Evolutionary conservation across 345 rosid species (phyloP).

Genomic region (Populus alba): DNA sequence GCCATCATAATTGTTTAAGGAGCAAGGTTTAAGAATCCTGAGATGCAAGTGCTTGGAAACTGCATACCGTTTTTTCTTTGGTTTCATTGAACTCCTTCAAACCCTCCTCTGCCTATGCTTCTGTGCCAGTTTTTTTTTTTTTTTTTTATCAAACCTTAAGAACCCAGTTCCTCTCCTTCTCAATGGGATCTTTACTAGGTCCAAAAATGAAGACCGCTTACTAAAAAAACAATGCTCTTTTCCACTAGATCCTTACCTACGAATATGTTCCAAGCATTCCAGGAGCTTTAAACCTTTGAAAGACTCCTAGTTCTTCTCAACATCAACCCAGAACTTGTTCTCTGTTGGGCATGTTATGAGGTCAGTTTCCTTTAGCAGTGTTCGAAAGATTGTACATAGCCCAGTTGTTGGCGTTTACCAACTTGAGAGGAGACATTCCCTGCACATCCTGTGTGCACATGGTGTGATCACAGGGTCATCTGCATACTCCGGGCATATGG

Average conservation of each 20-base stretch:
- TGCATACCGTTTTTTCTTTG: constrained; percentile 48
- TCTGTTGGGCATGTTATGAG: constrained; percentile 58
- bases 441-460: too few species aligned
- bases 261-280: constrained; percentile 46
- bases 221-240: constrained; percentile 64
- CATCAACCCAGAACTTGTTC: constrained; percentile 50
- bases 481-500: too few species aligned
- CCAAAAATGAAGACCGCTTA: constrained; percentile 70
- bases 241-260: constrained; percentile 35
- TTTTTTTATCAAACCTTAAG: constrained; percentile 56
- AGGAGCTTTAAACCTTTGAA: constrained; percentile 55
- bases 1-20: too few species aligned
- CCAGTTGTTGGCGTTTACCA: constrained; percentile 49
- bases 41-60: background rate
- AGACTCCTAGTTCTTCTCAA: constrained; percentile 62
- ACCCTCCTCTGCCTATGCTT: constrained; percentile 39
- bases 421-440: constrained; percentile 52
- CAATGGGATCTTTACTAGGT: constrained; percentile 59
- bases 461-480: too few species aligned
- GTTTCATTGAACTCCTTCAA: constrained; percentile 60
- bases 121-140: constrained; percentile 41
- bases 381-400: constrained; percentile 54
- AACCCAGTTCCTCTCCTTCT: constrained; percentile 41
- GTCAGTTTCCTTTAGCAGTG: constrained; percentile 40
- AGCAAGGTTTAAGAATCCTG: background rate